Percentiles rank a stretch among this genome's conserved stretches.
Conservation (phyloP, 2,329 filamentous ascomycete species). For the Aschersonia sp. region DNA sequence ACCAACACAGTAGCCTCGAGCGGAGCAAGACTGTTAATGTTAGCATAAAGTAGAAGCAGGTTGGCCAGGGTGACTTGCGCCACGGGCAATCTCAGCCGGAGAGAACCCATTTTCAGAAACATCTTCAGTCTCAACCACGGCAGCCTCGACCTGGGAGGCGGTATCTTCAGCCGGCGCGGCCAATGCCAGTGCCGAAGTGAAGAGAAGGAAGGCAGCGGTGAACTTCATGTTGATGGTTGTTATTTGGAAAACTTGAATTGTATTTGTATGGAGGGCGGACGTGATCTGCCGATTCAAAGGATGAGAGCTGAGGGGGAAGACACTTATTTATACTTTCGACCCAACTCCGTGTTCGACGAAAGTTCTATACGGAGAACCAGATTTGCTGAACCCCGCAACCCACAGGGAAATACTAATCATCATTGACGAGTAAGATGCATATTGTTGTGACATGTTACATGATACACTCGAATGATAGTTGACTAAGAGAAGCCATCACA, state of each 20-base stretch:
- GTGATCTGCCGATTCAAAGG: background rate
- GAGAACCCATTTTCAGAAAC: background rate
- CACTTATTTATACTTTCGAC: background rate
- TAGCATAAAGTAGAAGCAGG: background rate
- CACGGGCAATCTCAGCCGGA: background rate
- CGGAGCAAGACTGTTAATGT: background rate
- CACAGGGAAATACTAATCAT: too few species aligned
- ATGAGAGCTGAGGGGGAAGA: background rate
- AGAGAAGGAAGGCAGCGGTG: slow-evolving; percentile 1
- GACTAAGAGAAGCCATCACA: too few species aligned
- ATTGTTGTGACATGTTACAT: too few species aligned
- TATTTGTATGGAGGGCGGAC: background rate
- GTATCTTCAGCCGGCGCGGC: background rate
- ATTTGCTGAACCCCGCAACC: too few species aligned
- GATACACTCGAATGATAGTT: too few species aligned
- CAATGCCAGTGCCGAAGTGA: background rate
- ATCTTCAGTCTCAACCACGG: background rate
- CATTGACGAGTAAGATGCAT: too few species aligned
- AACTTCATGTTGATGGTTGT: slow-evolving; percentile 1
- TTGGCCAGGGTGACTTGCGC: background rate
- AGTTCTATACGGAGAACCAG: too few species aligned
- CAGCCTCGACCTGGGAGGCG: background rate
- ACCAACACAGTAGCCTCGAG: background rate
- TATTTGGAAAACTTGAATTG: background rate
- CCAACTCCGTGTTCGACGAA: too few species aligned